Evolutionary conservation across 352 stramenopile species (phyloP).

Genomic region (Phytophthora ramorum): DNA sequence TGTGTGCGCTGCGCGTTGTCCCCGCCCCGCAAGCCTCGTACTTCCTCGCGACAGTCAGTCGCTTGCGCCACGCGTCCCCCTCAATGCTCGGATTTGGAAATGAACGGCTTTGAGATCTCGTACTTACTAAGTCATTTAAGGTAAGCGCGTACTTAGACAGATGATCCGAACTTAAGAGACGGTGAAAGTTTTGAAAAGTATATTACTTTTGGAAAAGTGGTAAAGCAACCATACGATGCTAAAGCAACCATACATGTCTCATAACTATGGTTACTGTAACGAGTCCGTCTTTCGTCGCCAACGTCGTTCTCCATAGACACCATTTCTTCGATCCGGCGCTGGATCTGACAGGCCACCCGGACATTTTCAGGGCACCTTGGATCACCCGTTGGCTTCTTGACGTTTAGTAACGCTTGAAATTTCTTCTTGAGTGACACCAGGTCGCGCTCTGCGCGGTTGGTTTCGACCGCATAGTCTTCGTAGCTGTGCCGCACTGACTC

Average conservation of each 20-base stretch:
- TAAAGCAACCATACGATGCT: not conserved
- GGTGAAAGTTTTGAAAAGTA: not conserved
- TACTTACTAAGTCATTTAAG: not conserved
- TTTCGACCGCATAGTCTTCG: no score
- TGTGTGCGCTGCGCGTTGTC: not conserved
- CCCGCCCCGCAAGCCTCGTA: no score
- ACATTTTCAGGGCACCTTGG: no score
- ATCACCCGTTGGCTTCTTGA: no score
- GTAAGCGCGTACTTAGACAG: not conserved
- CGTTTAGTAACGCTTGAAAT: no score
- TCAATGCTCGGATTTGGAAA: not conserved
- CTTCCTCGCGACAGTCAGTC: not conserved
- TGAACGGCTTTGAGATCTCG: not conserved
- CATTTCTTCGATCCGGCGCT: no score
- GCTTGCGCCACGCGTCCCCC: not conserved
- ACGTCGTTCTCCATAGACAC: no score
- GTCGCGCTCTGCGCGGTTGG: no score
- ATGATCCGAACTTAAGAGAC: not conserved
- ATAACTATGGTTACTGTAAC: not conserved
- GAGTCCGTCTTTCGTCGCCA: no score
- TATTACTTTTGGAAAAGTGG: not conserved
- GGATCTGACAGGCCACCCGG: no score
- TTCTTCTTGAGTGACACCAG: no score
- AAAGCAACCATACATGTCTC: conserved; percentile 1
- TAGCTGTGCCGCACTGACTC: no score